Evolutionary conservation across 129 eudicot species (phyloP), one percentile per base, ranked within the genome.

Genomic region (Scalesia atractyloides): DNA sequence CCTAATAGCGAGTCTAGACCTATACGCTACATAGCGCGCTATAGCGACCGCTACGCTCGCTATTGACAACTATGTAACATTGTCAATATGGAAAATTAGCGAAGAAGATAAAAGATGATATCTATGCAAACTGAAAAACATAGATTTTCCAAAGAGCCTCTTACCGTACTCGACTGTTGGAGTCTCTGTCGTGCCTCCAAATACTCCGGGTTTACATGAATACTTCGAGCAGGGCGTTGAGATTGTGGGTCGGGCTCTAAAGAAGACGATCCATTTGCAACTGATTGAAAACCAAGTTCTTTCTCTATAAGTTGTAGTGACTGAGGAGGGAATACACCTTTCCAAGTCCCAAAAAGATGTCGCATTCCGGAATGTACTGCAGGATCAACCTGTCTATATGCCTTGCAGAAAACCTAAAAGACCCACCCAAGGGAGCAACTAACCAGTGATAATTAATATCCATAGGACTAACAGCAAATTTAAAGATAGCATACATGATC

Each of bases 261-360:
- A 48, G 91, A 80, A 57, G 89, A 75, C 54, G 89, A 80, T 54
- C 84, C 91, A 86, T 84, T 90, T 53, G 74, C 81, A 75, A 80
- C 69, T 68, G 95, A 22, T n/a, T 79, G 36, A 41, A 94, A 86
- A 13, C 89, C 91, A 69, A 94, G 96, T 64, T 94, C 97, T 80
- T 82, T 90, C 76, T 86, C 98, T 46, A 94, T 94, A 64, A 58
- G 17, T 86, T 90, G 98, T 71, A 94, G 89, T 46, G 84, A 18
- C 74, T 79, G 97, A 22, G 77, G 84, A 77, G 96, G 93, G 75
- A 94, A 94, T 9, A 90, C 96, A 65, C 91, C 93, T 81, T 82
- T 94, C 98, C 98, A 94, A 30, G 98, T 94, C 62, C 92, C 98
- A 83, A 94, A 94, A 83, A 94, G 98, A 87, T 88, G 98, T 46